Percentiles rank a stretch among this genome's conserved stretches.
These are phyloP conservation scores for Bolboschoenus planiculmis DNA, from an alignment of 176 grass and related monocot species.

Conservation along the genomic window DNA sequence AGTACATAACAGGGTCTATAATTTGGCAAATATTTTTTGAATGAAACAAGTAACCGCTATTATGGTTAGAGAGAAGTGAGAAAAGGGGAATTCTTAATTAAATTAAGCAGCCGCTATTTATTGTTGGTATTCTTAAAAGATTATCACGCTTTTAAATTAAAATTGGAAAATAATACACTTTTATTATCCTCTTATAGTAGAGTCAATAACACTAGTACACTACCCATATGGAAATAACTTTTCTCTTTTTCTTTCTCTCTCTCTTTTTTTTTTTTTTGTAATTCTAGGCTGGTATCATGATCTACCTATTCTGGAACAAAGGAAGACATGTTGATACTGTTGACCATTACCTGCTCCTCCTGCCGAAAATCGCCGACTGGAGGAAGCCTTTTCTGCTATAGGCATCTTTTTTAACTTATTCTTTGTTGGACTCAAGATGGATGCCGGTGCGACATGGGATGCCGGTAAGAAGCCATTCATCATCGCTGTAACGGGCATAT, in stretches of 20 bases:
- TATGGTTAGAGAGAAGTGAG: no score
- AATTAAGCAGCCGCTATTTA: no score
- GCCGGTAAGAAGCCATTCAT: constrained; percentile 5
- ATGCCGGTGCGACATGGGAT: not conserved
- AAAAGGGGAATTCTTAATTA: no score
- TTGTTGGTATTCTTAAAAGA: no score
- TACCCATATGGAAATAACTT: not conserved
- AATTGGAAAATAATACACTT: no score
- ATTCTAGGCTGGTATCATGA: not conserved
- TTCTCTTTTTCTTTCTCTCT: not conserved
- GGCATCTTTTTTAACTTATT: not conserved
- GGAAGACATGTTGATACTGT: not conserved
- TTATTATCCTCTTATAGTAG: no score
- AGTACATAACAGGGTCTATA: no score
- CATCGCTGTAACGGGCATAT: not conserved
- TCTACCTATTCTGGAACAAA: not conserved
- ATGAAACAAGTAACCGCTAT: no score
- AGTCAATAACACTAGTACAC: no score
- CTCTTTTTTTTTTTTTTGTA: not conserved
- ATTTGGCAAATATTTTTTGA: no score
- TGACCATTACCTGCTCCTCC: not conserved
- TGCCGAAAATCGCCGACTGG: not conserved
- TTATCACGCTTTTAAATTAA: no score
- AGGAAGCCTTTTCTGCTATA: not conserved
- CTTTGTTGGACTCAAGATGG: not conserved